These are phyloP conservation scores for Pisolithus orientalis DNA, from an alignment of 768 basidiomycete genomes.

Conservation along the genomic window DNA sequence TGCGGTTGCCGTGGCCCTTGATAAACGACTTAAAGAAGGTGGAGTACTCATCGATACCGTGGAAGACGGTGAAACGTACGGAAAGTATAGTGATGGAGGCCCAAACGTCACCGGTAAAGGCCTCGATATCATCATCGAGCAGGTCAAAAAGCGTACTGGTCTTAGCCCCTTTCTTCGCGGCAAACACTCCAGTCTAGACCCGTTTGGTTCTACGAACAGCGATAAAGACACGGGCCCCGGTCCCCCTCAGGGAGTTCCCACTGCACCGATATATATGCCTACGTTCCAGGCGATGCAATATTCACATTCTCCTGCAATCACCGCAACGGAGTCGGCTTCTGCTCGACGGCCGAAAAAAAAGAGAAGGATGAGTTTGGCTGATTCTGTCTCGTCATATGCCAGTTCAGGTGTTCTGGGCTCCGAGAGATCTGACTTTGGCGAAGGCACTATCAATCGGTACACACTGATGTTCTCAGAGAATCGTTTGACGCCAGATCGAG, in stretches of 20 bases:
- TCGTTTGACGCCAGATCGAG: constrained; percentile 27
- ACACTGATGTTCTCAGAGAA: constrained; percentile 22
- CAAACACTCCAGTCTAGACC: constrained; percentile 45
- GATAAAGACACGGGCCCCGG: constrained; percentile 30
- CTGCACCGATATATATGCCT: constrained; percentile 34
- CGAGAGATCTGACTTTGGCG: constrained; percentile 18
- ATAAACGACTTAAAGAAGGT: constrained; percentile 32
- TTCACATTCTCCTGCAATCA: constrained; percentile 27
- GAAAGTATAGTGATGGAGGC: constrained; percentile 26
- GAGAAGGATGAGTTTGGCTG: constrained; percentile 30
- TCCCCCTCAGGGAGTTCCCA: constrained; percentile 14
- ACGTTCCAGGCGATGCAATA: constrained; percentile 36
- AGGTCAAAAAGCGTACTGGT: constrained; percentile 43
- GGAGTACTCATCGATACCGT: constrained; percentile 25
- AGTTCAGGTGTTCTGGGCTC: constrained; percentile 19
- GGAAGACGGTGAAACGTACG: constrained; percentile 18
- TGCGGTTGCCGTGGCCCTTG: constrained; percentile 35
- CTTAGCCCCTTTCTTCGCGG: constrained; percentile 44
- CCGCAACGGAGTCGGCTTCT: constrained; percentile 23
- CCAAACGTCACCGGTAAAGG: constrained; percentile 43
- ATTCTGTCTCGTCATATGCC: constrained; percentile 29
- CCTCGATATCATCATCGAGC: constrained; percentile 42
- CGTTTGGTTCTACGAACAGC: constrained; percentile 36
- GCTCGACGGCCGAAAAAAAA: constrained; percentile 28
- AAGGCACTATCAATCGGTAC: constrained; percentile 13